These are phyloP conservation scores for Tetragonia tetragonoides DNA, from an alignment of 148 eudicot species.

Conservation along the genomic window DNA sequence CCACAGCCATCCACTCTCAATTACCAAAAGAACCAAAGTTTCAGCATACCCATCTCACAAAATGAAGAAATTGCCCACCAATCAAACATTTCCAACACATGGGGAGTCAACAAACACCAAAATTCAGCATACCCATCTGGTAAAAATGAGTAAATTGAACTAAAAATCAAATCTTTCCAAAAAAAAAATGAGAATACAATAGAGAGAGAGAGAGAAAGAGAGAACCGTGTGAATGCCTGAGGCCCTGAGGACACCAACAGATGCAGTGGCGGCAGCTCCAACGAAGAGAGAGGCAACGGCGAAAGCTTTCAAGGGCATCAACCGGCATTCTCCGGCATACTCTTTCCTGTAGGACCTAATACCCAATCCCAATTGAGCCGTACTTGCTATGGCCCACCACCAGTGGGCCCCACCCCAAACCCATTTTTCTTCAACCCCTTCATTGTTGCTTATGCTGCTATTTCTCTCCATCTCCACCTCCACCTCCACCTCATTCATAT, in stretches of 20 bases:
- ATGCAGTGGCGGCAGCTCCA: conserved; percentile 54
- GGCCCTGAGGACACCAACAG: conserved; percentile 36
- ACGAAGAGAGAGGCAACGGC: conserved; percentile 61
- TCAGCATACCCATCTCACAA: neutral
- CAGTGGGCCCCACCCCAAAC: conserved; percentile 35
- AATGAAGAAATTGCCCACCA: neutral
- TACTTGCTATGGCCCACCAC: conserved; percentile 42
- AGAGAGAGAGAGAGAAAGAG: neutral
- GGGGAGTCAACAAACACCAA: neutral
- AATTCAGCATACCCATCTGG: no score
- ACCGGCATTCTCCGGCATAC: conserved; percentile 39
- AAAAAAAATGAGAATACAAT: no score
- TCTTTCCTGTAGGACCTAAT: conserved; percentile 39
- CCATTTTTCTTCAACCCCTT: conserved; percentile 23
- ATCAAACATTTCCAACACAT: neutral
- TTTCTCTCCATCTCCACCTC: conserved; percentile 11
- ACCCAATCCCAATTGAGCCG: conserved; percentile 44
- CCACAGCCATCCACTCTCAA: neutral
- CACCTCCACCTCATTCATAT: conserved; percentile 7
- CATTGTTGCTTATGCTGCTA: neutral
- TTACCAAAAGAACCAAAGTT: neutral
- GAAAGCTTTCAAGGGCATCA: conserved; percentile 68
- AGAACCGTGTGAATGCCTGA: conserved; percentile 48
- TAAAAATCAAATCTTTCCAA: no score
- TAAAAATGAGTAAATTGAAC: neutral